These are phyloP conservation scores for Exophiala bonariae DNA, from an alignment of 2,329 filamentous ascomycete genomes.

Conservation along the genomic window DNA sequence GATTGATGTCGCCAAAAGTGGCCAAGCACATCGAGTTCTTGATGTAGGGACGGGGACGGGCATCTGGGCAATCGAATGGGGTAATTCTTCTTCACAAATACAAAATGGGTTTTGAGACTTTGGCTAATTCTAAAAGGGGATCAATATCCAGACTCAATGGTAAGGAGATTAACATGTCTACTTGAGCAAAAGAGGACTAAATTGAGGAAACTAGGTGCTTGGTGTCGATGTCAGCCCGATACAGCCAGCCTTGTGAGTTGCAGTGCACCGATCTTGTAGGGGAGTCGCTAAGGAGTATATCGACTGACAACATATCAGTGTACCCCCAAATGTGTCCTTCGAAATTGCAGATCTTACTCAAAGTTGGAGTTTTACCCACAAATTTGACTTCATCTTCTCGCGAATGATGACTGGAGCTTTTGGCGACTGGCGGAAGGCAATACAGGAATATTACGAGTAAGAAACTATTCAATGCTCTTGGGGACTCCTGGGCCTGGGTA, in stretches of 20 bases:
- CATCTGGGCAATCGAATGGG: constrained; percentile 38
- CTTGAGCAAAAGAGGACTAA: background rate
- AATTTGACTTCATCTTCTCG: constrained; percentile 64
- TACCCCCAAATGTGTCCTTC: constrained; percentile 59
- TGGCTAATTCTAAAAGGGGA: constrained; percentile 7
- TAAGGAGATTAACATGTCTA: background rate
- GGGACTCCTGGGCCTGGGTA: background rate
- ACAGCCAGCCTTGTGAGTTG: constrained; percentile 12
- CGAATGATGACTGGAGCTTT: constrained; percentile 59
- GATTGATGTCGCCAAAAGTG: constrained; percentile 16
- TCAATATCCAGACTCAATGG: constrained; percentile 13
- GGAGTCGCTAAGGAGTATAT: too few species aligned
- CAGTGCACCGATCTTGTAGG: too few species aligned
- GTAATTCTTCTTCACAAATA: constrained; percentile 4
- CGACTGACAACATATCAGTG: constrained; percentile 12
- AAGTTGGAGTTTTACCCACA: constrained; percentile 55
- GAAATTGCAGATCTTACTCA: constrained; percentile 60
- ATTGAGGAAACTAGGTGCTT: constrained; percentile 7
- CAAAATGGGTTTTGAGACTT: background rate
- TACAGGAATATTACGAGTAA: constrained; percentile 24
- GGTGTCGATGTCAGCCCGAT: constrained; percentile 18
- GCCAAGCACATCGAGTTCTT: constrained; percentile 31
- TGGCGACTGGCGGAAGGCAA: constrained; percentile 50
- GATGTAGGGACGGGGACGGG: constrained; percentile 40
- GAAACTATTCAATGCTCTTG: too few species aligned